phyloP scores from a whole-genome alignment of 2,329 filamentous ascomycete genomes.

The Cordyceps sp. region DNA sequence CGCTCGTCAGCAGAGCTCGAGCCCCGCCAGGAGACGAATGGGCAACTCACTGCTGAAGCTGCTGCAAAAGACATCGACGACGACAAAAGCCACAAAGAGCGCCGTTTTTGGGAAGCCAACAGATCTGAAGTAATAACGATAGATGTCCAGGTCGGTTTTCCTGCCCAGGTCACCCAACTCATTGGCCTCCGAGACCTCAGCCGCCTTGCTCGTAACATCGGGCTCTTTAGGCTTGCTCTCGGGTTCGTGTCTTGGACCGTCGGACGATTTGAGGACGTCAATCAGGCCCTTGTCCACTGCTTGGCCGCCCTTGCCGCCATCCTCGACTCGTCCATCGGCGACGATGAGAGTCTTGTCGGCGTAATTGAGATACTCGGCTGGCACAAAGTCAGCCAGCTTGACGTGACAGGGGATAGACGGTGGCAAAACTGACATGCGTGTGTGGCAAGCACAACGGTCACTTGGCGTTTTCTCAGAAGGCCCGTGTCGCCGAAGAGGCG shows the following conservation, averaged over 20 bases:
- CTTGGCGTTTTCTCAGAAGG: conserved; percentile 4
- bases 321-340: conserved; percentile 1
- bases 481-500: conserved; percentile 6
- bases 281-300: not conserved
- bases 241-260: not conserved
- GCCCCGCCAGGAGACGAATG: not conserved
- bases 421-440: conserved; percentile 2
- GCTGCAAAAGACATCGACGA: conserved; percentile 4
- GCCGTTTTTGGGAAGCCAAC: conserved; percentile 4
- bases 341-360: conserved; percentile 3
- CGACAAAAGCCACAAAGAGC: conserved; percentile 3
- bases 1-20: not conserved
- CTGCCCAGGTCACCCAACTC: conserved; percentile 2
- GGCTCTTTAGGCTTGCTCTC: not conserved
- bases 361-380: conserved; percentile 3
- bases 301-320: conserved; percentile 1
- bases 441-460: conserved; percentile 5
- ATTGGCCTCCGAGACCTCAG: conserved; percentile 1
- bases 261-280: not conserved
- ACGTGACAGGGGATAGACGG: conserved; percentile 3
- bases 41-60: conserved; percentile 3
- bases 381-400: not conserved
- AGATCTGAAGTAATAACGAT: conserved; percentile 6
- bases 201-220: not conserved
- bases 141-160: conserved; percentile 4